Conservation (phyloP, 108 stramenopile species). For the Cyclotella distinguenda region DNA sequence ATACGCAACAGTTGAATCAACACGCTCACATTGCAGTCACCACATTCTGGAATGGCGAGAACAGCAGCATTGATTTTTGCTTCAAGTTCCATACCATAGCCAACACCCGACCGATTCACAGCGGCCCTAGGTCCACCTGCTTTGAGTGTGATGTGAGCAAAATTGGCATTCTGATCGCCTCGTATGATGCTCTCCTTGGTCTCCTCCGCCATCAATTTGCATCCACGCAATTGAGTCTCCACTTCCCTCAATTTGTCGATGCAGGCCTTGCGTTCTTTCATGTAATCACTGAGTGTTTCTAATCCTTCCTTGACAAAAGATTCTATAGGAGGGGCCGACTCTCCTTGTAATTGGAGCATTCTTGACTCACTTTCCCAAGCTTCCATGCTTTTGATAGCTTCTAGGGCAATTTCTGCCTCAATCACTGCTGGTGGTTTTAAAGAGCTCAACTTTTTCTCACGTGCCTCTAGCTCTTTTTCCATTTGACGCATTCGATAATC, state of each 20-base stretch:
- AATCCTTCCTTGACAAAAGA: slow-evolving; percentile 48
- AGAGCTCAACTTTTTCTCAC: slow-evolving; percentile 74
- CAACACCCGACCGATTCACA: slow-evolving; percentile 40
- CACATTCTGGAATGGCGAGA: slow-evolving; percentile 75
- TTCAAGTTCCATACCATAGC: slow-evolving; percentile 79
- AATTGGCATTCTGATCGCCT: slow-evolving; percentile 89
- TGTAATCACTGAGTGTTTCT: slow-evolving; percentile 52
- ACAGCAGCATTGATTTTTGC: slow-evolving; percentile 70
- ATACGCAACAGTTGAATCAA: neutral
- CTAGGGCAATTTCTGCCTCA: slow-evolving; percentile 75
- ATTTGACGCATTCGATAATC: slow-evolving; percentile 91
- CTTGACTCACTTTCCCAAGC: slow-evolving; percentile 70
- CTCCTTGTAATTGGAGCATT: slow-evolving; percentile 59
- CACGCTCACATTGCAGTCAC: slow-evolving; percentile 61
- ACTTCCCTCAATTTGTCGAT: slow-evolving; percentile 75
- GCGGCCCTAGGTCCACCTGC: slow-evolving; percentile 62
- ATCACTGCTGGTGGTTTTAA: slow-evolving; percentile 64
- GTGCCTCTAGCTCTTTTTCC: slow-evolving; percentile 84
- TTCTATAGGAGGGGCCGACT: slow-evolving; percentile 47
- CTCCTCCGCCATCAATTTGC: slow-evolving; percentile 68
- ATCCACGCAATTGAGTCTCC: slow-evolving; percentile 80
- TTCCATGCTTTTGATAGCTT: slow-evolving; percentile 76
- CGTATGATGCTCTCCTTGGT: slow-evolving; percentile 61
- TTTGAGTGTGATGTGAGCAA: slow-evolving; percentile 77
- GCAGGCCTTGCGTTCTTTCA: slow-evolving; percentile 62